Evolutionary conservation across 768 basidiomycete genomes (phyloP).

Genomic region (Boletus vinaceobasis): DNA sequence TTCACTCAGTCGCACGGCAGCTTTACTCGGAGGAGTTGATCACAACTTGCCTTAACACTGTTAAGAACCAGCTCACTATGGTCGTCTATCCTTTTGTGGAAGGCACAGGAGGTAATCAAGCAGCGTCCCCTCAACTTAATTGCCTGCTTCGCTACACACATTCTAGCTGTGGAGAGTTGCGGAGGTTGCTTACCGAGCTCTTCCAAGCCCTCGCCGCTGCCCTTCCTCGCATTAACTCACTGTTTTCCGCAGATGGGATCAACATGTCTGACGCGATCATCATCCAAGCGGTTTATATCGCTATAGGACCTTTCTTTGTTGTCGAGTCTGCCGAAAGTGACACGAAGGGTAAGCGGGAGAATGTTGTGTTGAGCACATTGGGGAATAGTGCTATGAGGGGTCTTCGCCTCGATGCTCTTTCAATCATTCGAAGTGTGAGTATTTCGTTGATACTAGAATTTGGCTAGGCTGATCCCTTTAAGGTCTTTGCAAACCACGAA

Average conservation of each 20-base stretch:
- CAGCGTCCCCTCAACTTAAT: constrained; percentile 47
- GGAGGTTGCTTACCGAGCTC: constrained; percentile 58
- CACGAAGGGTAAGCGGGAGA: constrained; percentile 53
- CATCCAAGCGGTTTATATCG: constrained; percentile 88
- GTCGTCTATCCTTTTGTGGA: constrained; percentile 88
- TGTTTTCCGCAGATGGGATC: constrained; percentile 69
- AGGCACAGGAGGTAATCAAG: constrained; percentile 44
- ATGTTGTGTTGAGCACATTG: constrained; percentile 58
- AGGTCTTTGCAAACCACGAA: constrained; percentile 91
- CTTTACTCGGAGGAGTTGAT: constrained; percentile 95
- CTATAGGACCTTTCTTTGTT: constrained; percentile 92
- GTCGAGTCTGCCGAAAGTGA: constrained; percentile 64
- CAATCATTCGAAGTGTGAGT: constrained; percentile 81
- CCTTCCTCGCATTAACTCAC: constrained; percentile 68
- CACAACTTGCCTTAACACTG: constrained; percentile 64
- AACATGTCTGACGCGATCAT: constrained; percentile 84
- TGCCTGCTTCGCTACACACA: constrained; percentile 46
- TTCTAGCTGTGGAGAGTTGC: constrained; percentile 32
- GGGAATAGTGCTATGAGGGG: constrained; percentile 80
- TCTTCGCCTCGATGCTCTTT: constrained; percentile 75
- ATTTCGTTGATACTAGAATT: background rate
- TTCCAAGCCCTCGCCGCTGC: constrained; percentile 71
- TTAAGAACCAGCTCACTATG: constrained; percentile 78
- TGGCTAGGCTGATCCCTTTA: constrained; percentile 6
- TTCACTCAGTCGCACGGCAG: constrained; percentile 35